Percentiles rank a stretch among this genome's conserved stretches.
Conservation (phyloP, 176 grass and related monocot genomes). For the Eragrostis nindensis region DNA sequence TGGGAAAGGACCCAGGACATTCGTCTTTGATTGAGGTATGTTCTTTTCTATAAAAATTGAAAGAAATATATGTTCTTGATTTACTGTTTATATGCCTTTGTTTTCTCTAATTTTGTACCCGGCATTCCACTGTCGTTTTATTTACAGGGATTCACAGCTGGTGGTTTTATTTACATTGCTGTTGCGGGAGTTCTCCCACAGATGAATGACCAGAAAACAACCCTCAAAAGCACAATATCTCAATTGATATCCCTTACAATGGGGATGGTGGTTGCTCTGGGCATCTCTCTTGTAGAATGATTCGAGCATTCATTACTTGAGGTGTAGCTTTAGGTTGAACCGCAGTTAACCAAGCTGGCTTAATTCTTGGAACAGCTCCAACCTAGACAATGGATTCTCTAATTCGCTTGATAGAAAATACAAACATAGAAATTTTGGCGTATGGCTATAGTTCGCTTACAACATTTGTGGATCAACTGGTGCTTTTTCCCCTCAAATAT, state of each 20-base stretch:
- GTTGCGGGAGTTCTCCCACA: constrained; percentile 90
- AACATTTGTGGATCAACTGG: background rate
- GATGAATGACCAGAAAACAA: constrained; percentile 90
- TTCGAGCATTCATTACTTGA: background rate
- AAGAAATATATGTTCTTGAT: background rate
- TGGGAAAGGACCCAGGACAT: constrained; percentile 96
- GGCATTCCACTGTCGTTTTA: background rate
- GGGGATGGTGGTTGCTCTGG: constrained; percentile 79
- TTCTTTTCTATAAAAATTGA: constrained; percentile 2
- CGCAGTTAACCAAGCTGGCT: background rate
- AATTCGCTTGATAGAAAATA: constrained; percentile 12
- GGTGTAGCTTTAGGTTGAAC: constrained; percentile 32
- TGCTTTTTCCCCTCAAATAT: background rate
- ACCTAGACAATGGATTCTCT: background rate
- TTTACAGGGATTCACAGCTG: constrained; percentile 91
- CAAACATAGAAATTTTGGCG: constrained; percentile 6
- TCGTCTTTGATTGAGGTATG: constrained; percentile 91
- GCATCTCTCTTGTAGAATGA: constrained; percentile 89
- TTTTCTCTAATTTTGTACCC: background rate
- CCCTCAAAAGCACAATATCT: constrained; percentile 56
- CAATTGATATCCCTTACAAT: constrained; percentile 76
- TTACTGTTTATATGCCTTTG: background rate
- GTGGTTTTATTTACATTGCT: constrained; percentile 99
- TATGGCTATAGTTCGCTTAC: constrained; percentile 2
- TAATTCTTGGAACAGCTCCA: constrained; percentile 23